Percentiles rank a stretch among this genome's conserved stretches.
phyloP scores from a whole-genome alignment of 176 grass and related monocot genomes.

The Tillandsia fasciculata region DNA sequence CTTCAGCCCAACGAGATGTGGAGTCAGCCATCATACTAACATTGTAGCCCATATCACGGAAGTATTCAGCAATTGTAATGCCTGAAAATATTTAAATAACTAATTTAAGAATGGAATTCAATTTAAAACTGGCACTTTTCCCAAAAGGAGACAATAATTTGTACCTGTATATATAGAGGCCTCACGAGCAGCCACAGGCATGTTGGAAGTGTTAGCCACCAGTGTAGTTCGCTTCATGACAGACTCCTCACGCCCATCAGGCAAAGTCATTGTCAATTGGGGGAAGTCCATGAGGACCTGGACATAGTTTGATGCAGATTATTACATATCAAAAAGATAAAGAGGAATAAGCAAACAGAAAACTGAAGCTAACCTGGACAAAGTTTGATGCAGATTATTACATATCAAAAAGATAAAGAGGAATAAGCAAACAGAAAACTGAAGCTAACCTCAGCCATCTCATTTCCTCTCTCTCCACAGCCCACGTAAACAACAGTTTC shows the following conservation, averaged over 20 bases:
- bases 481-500: constrained; percentile 83
- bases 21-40: constrained; percentile 99
- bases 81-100: constrained; percentile 28
- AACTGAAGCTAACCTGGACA: constrained; percentile 22
- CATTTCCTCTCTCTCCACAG: constrained; percentile 90
- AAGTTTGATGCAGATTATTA: neutral
- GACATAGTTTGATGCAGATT: neutral
- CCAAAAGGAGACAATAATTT: neutral
- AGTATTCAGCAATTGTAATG: constrained; percentile 91
- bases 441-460: constrained; percentile 62
- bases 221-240: constrained; percentile 87
- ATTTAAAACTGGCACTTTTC: neutral
- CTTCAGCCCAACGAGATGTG: constrained; percentile 83
- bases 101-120: neutral
- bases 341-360: neutral
- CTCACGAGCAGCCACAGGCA: constrained; percentile 95
- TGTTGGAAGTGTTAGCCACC: constrained; percentile 94
- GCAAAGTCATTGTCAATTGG: constrained; percentile 82
- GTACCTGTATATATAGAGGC: constrained; percentile 95
- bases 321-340: neutral
- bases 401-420: neutral
- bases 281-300: constrained; percentile 94
- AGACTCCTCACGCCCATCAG: constrained; percentile 85
- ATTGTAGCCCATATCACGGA: constrained; percentile 90
- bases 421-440: neutral